Evolutionary conservation across 768 basidiomycete genomes (phyloP).

Genomic region (Omphalotus guepiniiformis): DNA sequence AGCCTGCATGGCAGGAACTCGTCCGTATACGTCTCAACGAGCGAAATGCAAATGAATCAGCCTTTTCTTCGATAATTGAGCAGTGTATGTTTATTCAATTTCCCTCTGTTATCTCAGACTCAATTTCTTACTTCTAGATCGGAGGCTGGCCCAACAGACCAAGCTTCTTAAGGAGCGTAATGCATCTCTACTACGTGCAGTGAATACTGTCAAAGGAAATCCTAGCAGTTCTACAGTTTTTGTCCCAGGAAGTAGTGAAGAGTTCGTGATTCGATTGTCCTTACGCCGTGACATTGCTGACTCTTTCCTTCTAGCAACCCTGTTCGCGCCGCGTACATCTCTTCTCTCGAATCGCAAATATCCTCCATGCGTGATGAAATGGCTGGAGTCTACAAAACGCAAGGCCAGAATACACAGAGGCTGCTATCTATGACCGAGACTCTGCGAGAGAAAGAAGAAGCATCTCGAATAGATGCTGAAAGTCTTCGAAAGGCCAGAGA

Average conservation of each 20-base stretch:
- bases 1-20: conserved; percentile 81
- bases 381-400: conserved; percentile 92
- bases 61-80: conserved; percentile 82
- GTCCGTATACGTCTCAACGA: conserved; percentile 75
- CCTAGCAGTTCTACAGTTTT: conserved; percentile 60
- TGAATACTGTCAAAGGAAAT: conserved; percentile 63
- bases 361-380: conserved; percentile 89
- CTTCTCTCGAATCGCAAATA: conserved; percentile 91
- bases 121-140: conserved; percentile 48
- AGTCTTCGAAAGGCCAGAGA: conserved; percentile 72
- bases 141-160: conserved; percentile 88
- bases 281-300: conserved; percentile 11
- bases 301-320: conserved; percentile 56
- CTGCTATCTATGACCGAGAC: conserved; percentile 94
- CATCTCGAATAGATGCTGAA: conserved; percentile 77
- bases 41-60: conserved; percentile 77
- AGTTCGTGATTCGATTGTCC: conserved; percentile 43
- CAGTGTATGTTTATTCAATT: conserved; percentile 62
- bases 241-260: conserved; percentile 60
- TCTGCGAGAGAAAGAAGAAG: conserved; percentile 88
- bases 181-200: conserved; percentile 80
- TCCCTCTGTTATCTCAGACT: conserved; percentile 14
- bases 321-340: conserved; percentile 82
- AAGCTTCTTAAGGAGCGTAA: conserved; percentile 91
- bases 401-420: conserved; percentile 92